Conservation (phyloP, 2,329 filamentous ascomycete genomes). For the Colletotrichum cordylinicola region DNA sequence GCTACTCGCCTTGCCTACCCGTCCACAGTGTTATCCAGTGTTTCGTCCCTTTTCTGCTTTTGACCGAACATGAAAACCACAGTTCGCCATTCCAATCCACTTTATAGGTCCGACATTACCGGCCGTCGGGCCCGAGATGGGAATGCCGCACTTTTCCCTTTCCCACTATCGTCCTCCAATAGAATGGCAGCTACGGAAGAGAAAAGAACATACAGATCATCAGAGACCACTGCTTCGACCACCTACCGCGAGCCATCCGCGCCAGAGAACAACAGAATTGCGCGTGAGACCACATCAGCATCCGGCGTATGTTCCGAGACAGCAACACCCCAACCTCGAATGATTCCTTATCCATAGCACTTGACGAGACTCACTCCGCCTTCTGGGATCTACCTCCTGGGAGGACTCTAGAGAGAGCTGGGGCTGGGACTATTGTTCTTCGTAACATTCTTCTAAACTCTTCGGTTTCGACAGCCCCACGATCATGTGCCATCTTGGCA, state of each 20-base stretch:
- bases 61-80: neutral
- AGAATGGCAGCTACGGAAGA: too few species aligned
- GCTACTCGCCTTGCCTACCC: neutral
- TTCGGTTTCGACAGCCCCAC: too few species aligned
- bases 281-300: too few species aligned
- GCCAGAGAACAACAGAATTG: too few species aligned
- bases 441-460: too few species aligned
- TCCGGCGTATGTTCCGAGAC: neutral
- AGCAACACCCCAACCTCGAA: neutral
- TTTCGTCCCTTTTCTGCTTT: neutral
- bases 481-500: too few species aligned
- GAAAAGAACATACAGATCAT: too few species aligned
- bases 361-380: neutral
- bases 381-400: neutral
- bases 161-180: too few species aligned
- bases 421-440: neutral
- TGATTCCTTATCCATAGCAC: neutral
- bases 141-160: too few species aligned
- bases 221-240: too few species aligned
- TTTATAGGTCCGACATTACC: neutral
- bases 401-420: neutral
- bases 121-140: neutral
- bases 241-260: too few species aligned
- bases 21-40: neutral
- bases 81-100: neutral